Evolutionary conservation across 495 filamentous ascomycete genomes (phyloP).

Genomic region (Aspergillus ellipticus): DNA sequence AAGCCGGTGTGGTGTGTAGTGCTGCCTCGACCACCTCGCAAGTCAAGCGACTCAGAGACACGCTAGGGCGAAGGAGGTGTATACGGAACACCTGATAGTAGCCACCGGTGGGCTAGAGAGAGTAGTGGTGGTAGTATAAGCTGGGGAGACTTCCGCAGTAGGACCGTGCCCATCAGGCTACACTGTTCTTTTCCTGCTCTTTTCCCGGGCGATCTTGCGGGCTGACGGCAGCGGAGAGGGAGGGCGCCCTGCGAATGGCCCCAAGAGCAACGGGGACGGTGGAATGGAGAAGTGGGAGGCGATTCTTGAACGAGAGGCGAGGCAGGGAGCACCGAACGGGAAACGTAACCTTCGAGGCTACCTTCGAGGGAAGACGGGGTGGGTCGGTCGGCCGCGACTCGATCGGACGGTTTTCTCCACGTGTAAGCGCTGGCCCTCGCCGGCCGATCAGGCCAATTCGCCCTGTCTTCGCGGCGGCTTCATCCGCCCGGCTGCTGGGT

Average conservation of each 20-base stretch:
- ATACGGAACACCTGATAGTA: slow-evolving; percentile 10
- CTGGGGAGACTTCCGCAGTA: slow-evolving; percentile 9
- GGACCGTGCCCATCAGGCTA: slow-evolving; percentile 24
- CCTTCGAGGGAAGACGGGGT: background rate
- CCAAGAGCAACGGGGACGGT: background rate
- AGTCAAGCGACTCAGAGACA: background rate
- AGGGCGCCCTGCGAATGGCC: background rate
- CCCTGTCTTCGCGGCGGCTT: too few relatives aligned
- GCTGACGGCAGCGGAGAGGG: background rate
- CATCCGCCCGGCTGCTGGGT: too few relatives aligned
- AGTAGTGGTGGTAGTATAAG: slow-evolving; percentile 4
- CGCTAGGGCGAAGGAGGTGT: background rate
- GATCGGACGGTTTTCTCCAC: slow-evolving; percentile 1
- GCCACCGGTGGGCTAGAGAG: background rate
- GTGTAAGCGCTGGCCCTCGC: background rate
- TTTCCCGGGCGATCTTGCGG: background rate
- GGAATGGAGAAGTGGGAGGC: background rate
- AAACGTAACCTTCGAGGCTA: slow-evolving; percentile 6
- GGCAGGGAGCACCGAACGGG: background rate
- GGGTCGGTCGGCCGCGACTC: background rate
- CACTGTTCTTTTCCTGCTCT: slow-evolving; percentile 16
- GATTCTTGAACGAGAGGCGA: background rate
- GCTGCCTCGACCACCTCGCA: background rate
- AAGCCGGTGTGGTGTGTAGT: background rate
- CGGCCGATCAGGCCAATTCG: too few relatives aligned